Evolutionary conservation across 495 filamentous ascomycete species (phyloP).

Genomic region (Annulohypoxylon maeteangense): DNA sequence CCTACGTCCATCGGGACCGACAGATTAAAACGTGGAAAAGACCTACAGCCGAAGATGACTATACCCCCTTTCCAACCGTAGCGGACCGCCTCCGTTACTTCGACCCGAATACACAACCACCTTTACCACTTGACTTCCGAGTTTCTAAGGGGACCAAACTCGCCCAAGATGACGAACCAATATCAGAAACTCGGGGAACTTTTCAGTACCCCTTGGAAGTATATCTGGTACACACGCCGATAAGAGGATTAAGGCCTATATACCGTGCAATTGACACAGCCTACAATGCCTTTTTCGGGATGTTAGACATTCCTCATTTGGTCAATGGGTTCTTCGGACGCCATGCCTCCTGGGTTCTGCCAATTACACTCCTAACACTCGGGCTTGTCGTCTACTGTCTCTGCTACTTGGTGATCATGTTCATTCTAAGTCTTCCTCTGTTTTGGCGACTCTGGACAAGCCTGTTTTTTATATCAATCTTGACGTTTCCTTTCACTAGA

Average conservation of each 20-base stretch:
- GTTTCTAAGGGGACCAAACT: background rate
- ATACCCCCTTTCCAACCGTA: background rate
- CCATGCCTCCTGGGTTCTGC: background rate
- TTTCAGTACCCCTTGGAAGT: background rate
- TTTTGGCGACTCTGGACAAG: background rate
- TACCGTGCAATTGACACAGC: background rate
- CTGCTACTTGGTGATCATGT: background rate
- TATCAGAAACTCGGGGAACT: background rate
- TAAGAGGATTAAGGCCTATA: background rate
- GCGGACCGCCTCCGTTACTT: background rate
- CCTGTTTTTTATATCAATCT: background rate
- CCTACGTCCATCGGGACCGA: background rate
- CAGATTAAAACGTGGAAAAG: background rate
- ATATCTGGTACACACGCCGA: background rate
- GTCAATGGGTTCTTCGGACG: background rate
- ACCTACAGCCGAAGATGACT: background rate
- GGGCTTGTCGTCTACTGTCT: background rate
- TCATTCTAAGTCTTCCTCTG: background rate
- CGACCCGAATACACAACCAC: background rate
- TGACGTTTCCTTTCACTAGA: background rate
- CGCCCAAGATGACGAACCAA: background rate
- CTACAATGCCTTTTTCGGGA: background rate
- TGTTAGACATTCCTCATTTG: background rate
- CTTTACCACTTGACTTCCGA: slow-evolving; percentile 1
- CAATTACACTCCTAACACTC: background rate